Conservation (phyloP, 2,329 filamentous ascomycete genomes). For the Dothideomycetes sp. region DNA sequence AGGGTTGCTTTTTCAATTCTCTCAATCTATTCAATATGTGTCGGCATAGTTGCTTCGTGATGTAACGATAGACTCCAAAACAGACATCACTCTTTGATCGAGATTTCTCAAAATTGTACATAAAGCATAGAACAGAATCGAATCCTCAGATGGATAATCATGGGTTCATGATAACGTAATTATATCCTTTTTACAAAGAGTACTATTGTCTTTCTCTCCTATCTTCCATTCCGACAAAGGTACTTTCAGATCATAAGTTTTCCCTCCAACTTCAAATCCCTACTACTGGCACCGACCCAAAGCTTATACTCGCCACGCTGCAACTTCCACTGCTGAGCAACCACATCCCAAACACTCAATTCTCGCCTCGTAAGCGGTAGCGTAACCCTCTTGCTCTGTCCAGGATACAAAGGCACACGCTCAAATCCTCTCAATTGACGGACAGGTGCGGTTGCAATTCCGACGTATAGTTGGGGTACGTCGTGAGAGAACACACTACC, state of each 20-base stretch:
- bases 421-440: slow-evolving; percentile 53
- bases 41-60: too few relatives aligned
- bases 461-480: slow-evolving; percentile 46
- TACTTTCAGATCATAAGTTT: neutral
- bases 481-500: slow-evolving; percentile 45
- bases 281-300: slow-evolving; percentile 29
- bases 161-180: too few relatives aligned
- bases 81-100: too few relatives aligned
- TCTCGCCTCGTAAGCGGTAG: slow-evolving; percentile 52
- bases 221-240: neutral
- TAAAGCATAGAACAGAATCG: too few relatives aligned
- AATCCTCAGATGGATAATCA: too few relatives aligned
- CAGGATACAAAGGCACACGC: slow-evolving; percentile 45
- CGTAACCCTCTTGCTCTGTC: slow-evolving; percentile 38
- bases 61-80: too few relatives aligned
- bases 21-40: too few relatives aligned
- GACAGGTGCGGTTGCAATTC: slow-evolving; percentile 21
- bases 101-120: too few relatives aligned
- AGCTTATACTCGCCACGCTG: slow-evolving; percentile 23
- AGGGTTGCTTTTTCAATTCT: too few relatives aligned
- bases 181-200: too few relatives aligned
- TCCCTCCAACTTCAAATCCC: slow-evolving; percentile 24
- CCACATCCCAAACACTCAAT: slow-evolving; percentile 55
- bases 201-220: neutral
- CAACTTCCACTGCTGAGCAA: slow-evolving; percentile 48